phyloP scores from a whole-genome alignment of 257 asterid species.

The Henckelia pumila region DNA sequence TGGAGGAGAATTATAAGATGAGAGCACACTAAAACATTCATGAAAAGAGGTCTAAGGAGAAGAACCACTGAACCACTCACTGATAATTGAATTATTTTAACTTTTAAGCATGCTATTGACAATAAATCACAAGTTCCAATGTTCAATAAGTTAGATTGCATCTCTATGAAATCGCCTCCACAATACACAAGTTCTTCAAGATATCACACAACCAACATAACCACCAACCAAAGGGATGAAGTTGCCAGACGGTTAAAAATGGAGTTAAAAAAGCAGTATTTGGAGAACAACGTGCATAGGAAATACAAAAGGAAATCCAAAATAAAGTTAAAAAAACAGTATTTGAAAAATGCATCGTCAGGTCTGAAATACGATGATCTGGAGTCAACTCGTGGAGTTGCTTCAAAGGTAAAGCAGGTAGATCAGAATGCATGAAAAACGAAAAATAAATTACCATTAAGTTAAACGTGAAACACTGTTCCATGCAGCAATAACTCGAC shows the following conservation, averaged over 20 bases:
- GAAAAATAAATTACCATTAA: conserved; percentile 12
- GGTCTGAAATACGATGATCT: not conserved
- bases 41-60: not conserved
- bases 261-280: not conserved
- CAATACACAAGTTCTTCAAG: not conserved
- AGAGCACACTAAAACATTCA: not conserved
- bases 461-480: conserved; percentile 6
- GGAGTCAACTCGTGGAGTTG: not conserved
- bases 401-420: conserved; percentile 14
- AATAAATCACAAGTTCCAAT: not conserved
- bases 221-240: not conserved
- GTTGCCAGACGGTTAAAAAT: not conserved
- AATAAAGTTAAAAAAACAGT: too few species aligned
- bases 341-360: not conserved
- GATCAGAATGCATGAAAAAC: conserved; percentile 9
- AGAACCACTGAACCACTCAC: too few species aligned
- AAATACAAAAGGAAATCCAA: too few species aligned
- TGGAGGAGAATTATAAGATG: conserved; percentile 1
- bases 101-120: not conserved
- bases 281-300: not conserved
- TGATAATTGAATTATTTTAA: not conserved
- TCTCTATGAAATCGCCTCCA: not conserved
- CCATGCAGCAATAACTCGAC: conserved; percentile 22
- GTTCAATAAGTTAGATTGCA: not conserved
- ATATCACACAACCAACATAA: not conserved